Evolutionary conservation across 306 rosid species (phyloP), one percentile per base, ranked within the genome.

Genomic region (Cicer judaicum): DNA sequence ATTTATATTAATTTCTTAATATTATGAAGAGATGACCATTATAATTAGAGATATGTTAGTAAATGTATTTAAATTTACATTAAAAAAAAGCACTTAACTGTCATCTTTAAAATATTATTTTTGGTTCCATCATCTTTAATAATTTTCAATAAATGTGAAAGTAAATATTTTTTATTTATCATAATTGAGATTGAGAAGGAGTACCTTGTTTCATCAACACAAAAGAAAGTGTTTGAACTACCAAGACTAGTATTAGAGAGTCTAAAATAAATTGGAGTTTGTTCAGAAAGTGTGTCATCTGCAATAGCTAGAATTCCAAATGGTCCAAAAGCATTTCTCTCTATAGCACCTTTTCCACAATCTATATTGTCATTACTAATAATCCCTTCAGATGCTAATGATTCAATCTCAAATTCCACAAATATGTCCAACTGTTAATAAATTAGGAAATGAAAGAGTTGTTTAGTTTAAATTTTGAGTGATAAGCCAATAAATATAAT

Each of bases 231-330:
- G 12, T 67, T 71, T 41, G 78, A 15, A 38, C 5, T 61, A 50
- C 70, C 77, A 70, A 68, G 44, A 2, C 64, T 83, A 29, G 76
- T 54, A 68, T 82, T 84, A 46, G 89, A 49, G 14, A 48, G 61
- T 16, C 75, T 79, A 44, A 92, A 89, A 79, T 86, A 89, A 53
- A 92, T 24, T 3, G 96, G 88, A 41, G 97, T 92, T 2, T 71
- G 79, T 80, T 92, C 97, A 6, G 91, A 83, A 67, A 89, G 93
- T 39, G 84, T 40, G 38, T 89, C 82, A 44, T 92, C 91, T 7
- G 97, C 97, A 14, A 89, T 74, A 36, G 87, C 91, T 14, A 89
- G 36, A 70, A 92, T 8, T 0, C 97, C 97, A 73, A 92, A 89
- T 34, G 97, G 97, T 77, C 97, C 97, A 5, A 84, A 82, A 48